Evolutionary conservation across 768 basidiomycete species (phyloP).

Genomic region (Auricularia auricula-judae): DNA sequence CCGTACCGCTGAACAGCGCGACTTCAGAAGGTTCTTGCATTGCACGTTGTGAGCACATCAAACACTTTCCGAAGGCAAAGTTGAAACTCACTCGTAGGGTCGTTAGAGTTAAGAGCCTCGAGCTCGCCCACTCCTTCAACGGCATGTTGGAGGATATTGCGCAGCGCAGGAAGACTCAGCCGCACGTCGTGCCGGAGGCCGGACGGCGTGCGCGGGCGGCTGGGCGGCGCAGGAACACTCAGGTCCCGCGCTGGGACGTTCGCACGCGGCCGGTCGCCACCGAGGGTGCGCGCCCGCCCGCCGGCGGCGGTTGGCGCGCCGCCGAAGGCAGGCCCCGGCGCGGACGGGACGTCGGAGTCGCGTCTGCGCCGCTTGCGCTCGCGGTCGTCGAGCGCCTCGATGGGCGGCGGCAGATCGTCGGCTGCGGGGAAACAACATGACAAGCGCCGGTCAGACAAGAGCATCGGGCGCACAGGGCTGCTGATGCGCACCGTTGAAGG

Average conservation of each 20-base stretch:
- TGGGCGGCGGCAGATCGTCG: not conserved
- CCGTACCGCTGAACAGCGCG: conserved; percentile 47
- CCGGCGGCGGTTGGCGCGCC: not conserved
- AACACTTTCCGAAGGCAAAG: not conserved
- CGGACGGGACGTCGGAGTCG: not conserved
- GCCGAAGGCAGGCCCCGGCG: too few species aligned
- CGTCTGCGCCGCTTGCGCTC: not conserved
- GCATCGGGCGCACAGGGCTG: not conserved
- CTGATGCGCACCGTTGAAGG: conserved; percentile 5
- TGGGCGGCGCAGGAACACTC: not conserved
- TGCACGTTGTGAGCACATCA: conserved; percentile 13
- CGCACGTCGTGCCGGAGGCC: not conserved
- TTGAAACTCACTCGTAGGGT: conserved; percentile 32
- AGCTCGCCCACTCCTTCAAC: conserved; percentile 17
- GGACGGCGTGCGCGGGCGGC: not conserved
- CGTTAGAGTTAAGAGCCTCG: conserved; percentile 70
- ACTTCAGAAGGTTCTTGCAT: conserved; percentile 51
- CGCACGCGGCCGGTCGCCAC: not conserved
- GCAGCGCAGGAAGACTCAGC: not conserved
- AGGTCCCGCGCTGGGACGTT: not conserved
- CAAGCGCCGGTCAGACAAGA: too few species aligned
- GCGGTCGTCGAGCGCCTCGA: conserved; percentile 1
- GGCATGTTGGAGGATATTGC: not conserved
- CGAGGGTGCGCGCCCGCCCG: not conserved
- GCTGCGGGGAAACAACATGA: too few species aligned